These are phyloP conservation scores for Neoascochyta sp. DNA, from an alignment of 2,329 filamentous ascomycete genomes.

Conservation along the genomic window DNA sequence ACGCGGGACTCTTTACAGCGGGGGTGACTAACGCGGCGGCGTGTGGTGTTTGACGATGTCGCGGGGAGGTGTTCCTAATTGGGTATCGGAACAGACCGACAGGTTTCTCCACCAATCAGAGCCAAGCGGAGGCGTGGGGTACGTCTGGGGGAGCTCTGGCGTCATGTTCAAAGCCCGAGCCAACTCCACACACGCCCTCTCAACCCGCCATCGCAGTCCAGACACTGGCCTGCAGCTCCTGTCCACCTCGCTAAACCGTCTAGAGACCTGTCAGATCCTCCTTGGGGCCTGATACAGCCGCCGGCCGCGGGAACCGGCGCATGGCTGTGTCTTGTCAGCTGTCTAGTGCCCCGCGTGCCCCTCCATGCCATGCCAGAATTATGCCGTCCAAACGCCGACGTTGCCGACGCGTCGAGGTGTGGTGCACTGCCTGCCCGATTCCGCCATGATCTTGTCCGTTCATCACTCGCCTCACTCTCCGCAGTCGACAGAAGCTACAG, in stretches of 20 bases:
- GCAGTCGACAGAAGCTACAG: constrained; percentile 3
- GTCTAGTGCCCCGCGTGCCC: constrained; percentile 19
- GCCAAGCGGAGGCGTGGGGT: constrained; percentile 23
- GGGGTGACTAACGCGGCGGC: constrained; percentile 36
- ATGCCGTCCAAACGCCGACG: constrained; percentile 33
- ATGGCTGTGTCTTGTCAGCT: constrained; percentile 15
- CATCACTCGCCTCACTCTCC: constrained; percentile 3
- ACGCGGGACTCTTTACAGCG: constrained; percentile 30
- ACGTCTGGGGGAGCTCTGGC: constrained; percentile 25
- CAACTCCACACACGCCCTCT: too few species aligned
- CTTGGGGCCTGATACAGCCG: too few species aligned
- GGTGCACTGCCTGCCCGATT: constrained; percentile 5
- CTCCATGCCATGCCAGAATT: constrained; percentile 24
- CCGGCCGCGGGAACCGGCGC: constrained; percentile 31
- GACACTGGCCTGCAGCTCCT: too few species aligned
- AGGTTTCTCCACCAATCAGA: constrained; percentile 32
- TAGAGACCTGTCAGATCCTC: too few species aligned
- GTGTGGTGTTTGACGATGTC: constrained; percentile 22
- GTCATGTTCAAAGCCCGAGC: constrained; percentile 8
- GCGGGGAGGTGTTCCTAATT: constrained; percentile 10
- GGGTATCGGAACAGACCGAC: constrained; percentile 11
- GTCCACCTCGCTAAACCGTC: too few species aligned
- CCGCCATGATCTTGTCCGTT: constrained; percentile 8
- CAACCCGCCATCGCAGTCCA: too few species aligned
- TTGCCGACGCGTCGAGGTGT: constrained; percentile 7